phyloP scores from a whole-genome alignment of 2,329 filamentous ascomycete genomes.

The Alternaria dauci region DNA sequence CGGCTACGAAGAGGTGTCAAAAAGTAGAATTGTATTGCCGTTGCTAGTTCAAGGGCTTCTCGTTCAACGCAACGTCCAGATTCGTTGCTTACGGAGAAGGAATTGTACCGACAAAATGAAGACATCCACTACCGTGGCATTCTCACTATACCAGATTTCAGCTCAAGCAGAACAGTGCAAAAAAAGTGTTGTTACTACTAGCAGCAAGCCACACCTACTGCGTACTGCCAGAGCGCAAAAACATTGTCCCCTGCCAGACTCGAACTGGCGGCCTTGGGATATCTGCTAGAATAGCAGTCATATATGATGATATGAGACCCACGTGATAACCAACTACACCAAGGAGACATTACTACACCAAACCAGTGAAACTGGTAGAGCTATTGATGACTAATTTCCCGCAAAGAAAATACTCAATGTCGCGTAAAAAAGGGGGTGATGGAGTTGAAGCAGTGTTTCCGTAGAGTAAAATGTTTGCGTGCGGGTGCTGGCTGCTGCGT shows the following conservation, averaged over 20 bases:
- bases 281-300: constrained; percentile 10
- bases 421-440: accelerated
- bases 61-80: neutral
- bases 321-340: constrained; percentile 23
- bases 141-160: neutral
- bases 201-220: accelerated
- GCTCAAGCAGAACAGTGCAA: neutral
- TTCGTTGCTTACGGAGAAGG: neutral
- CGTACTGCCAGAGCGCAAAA: neutral
- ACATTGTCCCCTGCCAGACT: constrained; percentile 17
- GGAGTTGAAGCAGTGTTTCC: neutral
- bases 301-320: constrained; percentile 16
- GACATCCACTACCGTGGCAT: neutral
- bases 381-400: constrained; percentile 1
- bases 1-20: too few species aligned
- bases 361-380: neutral
- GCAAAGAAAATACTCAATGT: neutral
- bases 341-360: constrained; percentile 13
- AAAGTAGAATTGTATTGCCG: too few species aligned
- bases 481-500: neutral
- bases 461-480: neutral
- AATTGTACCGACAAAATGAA: neutral
- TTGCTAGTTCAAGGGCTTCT: neutral
- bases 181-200: neutral
- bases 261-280: constrained; percentile 21